Percentiles rank a stretch among this genome's conserved stretches.
These are phyloP conservation scores for Hypoxylon intermedium DNA, from an alignment of 495 filamentous ascomycete species.

Conservation along the genomic window DNA sequence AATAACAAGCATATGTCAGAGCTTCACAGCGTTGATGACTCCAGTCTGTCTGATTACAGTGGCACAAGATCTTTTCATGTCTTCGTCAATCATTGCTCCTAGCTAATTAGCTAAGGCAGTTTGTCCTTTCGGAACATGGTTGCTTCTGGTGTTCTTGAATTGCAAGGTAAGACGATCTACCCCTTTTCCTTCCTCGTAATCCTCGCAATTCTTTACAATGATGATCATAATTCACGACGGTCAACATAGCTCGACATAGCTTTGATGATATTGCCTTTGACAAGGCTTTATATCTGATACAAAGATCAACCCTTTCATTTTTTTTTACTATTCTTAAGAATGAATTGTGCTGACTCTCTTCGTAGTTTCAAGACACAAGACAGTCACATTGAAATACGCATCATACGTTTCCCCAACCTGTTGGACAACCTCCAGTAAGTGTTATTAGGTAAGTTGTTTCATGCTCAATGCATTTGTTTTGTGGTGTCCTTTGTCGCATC, in stretches of 20 bases:
- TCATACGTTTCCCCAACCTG: no score
- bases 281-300: constrained; percentile 76
- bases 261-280: constrained; percentile 95
- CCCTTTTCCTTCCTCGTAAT: not conserved
- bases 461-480: no score
- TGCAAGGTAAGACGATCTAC: constrained; percentile 25
- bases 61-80: constrained; percentile 18
- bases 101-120: constrained; percentile 32
- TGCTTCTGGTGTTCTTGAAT: not conserved
- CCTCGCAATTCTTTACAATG: constrained; percentile 50
- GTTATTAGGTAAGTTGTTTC: no score
- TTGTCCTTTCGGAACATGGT: not conserved
- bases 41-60: constrained; percentile 52
- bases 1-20: constrained; percentile 92
- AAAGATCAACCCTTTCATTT: constrained; percentile 20
- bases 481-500: no score
- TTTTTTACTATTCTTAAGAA: not conserved
- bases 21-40: constrained; percentile 71
- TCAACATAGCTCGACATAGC: constrained; percentile 85
- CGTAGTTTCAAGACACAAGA: no score
- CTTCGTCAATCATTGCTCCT: constrained; percentile 11
- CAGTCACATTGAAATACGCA: no score
- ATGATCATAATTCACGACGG: constrained; percentile 96
- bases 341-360: constrained; percentile 18
- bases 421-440: no score